Evolutionary conservation across 257 asterid genomes (phyloP), one percentile per base, ranked within the genome.

Genomic region (Capsicum chinense): DNA sequence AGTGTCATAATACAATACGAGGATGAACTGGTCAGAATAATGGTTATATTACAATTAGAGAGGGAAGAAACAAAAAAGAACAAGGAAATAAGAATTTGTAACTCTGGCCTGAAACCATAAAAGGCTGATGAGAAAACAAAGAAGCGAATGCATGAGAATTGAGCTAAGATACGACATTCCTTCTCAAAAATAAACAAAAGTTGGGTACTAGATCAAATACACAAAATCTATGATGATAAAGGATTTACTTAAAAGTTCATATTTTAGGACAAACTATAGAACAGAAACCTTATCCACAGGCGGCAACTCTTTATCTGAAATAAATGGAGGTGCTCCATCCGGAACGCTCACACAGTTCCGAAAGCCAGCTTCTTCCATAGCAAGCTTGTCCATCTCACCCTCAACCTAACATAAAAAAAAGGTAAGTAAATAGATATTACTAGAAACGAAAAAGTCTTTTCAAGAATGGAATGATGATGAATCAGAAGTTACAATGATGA

Each of bases 371-470:
- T 96, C 99, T 92, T 94, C 99, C 98, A 96, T 90, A 56, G 99
- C 94, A 90, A 96, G 99, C 91, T 96, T 96, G 90, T 96, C 98
- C 92, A 96, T 94, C 91, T 96, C 99, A 87, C 98, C 99, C 89
- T 96, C 99, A 89, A 96, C 99, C 99, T 96, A 73, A 74, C 71
- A 83, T 69, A 71, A 80, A 35, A 47, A 67, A 66, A 84, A 26
- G 33, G 79, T 13, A 83, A 42, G 48, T 81, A 56, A 39, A 63
- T 83, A 78, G 39, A 82, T 82, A 39, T 88, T 21, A 83, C 33
- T 66, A 44, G 69, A 85, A 84, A 71, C 67, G 81, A 68, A 85
- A 79, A 67, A 66, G 35, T 42, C n/a, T 50, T 37, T 81, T 82
- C 80, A 66, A 67, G 44, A 37, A 68, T 2, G 19, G 54, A 82